Base-by-base conservation (phyloP, 176 grass and related monocot genomes). In the Oryza glumipatula region DNA sequence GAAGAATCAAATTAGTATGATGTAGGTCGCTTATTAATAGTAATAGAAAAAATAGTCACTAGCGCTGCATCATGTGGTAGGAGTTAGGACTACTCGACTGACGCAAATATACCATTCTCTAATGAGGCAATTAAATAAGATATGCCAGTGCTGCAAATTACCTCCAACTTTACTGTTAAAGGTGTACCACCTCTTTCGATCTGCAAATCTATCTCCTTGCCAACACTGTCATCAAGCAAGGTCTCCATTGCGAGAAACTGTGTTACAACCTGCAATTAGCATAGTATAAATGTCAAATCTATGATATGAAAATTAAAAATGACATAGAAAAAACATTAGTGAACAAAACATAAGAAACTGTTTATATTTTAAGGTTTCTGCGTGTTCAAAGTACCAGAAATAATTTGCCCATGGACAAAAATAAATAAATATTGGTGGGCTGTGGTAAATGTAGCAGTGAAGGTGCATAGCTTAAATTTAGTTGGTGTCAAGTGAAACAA, bases 201-300 rank as follows among this genome's bases (percentile, higher is more conserved):
- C 70, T 88, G 76, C 80, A 99, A 81, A 90, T 94, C 78, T 77
- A 99, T 89, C 80, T 92, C 91, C 60, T 38, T 78, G 21, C 91
- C 79, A 76, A 99, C 90, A 3, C 78, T 94, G 56, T 91, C 82
- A 86, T 99, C 96, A 88, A 99, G 93, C 92, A 95, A 89, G 38
- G 86, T 96, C 84, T 99, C 96, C 88, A 99, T 65, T 84, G 58
- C 86, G 67, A 99, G 94, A 89, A 99, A 99, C 79, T 99, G 96
- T 15, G 96, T 99, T 74, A 99, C 79, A 88, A 99, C 96, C 96
- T 99, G 89, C 80, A 86, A 38, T 71, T 82, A 75, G 73, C 74
- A 65, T 44, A 70, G 32, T 35, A 23, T 35, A 64, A 84, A 52
- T 47, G 41, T 66, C 11, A 76, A 66, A 73, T 14, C 49, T 54